Evolutionary conservation across 1,139 yeast genomes (phyloP).

Genomic region (Taiozyma sp.): DNA sequence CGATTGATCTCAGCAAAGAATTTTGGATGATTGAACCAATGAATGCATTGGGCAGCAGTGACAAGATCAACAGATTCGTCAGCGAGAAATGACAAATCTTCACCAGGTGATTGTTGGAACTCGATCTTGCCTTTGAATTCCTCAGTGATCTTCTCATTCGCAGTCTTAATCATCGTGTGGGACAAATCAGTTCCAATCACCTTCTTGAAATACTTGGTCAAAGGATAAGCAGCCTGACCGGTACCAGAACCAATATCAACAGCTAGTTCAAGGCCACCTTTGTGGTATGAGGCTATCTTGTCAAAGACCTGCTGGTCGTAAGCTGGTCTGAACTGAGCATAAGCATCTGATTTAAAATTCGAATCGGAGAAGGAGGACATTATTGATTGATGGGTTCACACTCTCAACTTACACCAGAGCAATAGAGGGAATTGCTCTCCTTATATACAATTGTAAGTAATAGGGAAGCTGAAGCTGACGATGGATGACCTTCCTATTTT

Average conservation of each 20-base stretch:
- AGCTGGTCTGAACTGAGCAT: slow-evolving; percentile 52
- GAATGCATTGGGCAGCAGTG: slow-evolving; percentile 72
- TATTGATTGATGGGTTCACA: neutral
- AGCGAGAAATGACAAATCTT: slow-evolving; percentile 23
- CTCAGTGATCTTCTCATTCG: slow-evolving; percentile 26
- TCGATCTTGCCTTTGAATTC: slow-evolving; percentile 14
- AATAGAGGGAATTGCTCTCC: neutral
- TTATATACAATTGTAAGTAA: neutral
- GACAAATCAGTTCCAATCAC: slow-evolving; percentile 70
- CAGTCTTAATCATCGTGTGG: slow-evolving; percentile 52
- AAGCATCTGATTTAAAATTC: slow-evolving; percentile 46
- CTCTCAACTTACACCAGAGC: neutral
- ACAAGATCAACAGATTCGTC: slow-evolving; percentile 51
- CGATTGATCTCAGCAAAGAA: slow-evolving; percentile 54
- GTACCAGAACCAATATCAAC: slow-evolving; percentile 83
- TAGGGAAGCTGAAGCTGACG: neutral
- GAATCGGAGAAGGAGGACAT: slow-evolving; percentile 55
- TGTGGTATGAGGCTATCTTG: slow-evolving; percentile 32
- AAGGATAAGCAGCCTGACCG: slow-evolving; percentile 62
- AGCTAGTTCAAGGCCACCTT: slow-evolving; percentile 29
- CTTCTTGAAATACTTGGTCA: slow-evolving; percentile 37
- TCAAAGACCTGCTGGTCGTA: slow-evolving; percentile 45
- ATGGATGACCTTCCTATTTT: neutral
- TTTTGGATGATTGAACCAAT: slow-evolving; percentile 59
- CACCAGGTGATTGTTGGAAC: slow-evolving; percentile 29